Conservation (phyloP, 106 monocot genomes). For the Iris macrosiphon region DNA sequence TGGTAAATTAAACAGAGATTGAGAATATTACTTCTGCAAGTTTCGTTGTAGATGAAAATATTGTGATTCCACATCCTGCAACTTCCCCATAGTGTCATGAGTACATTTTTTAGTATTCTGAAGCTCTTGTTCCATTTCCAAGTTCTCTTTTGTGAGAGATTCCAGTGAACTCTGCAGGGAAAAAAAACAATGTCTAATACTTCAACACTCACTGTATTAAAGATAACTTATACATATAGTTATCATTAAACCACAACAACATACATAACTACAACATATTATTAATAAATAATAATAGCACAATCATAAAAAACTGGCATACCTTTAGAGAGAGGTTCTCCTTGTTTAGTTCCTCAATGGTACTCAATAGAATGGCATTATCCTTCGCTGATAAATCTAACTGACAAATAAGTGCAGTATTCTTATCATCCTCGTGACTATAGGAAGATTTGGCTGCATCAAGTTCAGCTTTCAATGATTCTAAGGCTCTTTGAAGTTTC, state of each 20-base stretch:
- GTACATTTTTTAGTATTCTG: constrained; percentile 19
- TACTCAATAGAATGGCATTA: constrained; percentile 18
- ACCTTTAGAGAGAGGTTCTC: constrained; percentile 46
- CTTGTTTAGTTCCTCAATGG: constrained; percentile 29
- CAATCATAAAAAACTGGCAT: no score
- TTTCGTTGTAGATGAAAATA: constrained; percentile 28
- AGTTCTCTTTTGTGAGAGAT: constrained; percentile 27
- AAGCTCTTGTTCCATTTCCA: constrained; percentile 45
- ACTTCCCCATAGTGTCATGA: constrained; percentile 24
- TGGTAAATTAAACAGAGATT: no score
- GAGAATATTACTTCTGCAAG: constrained; percentile 32
- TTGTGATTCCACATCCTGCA: constrained; percentile 37
- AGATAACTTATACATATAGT: no score
- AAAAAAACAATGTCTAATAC: not conserved
- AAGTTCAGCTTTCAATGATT: constrained; percentile 32
- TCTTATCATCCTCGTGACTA: constrained; percentile 34
- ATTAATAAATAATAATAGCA: no score
- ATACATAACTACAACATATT: no score
- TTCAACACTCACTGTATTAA: no score
- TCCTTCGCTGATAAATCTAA: constrained; percentile 26
- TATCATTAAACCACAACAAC: no score
- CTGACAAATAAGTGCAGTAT: constrained; percentile 22
- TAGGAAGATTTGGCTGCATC: constrained; percentile 32
- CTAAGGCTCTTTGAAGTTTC: constrained; percentile 60
- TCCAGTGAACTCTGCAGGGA: constrained; percentile 33